phyloP scores from a whole-genome alignment of 371 early-diverging fungal genomes.

The Lichtheimia ramosa region DNA sequence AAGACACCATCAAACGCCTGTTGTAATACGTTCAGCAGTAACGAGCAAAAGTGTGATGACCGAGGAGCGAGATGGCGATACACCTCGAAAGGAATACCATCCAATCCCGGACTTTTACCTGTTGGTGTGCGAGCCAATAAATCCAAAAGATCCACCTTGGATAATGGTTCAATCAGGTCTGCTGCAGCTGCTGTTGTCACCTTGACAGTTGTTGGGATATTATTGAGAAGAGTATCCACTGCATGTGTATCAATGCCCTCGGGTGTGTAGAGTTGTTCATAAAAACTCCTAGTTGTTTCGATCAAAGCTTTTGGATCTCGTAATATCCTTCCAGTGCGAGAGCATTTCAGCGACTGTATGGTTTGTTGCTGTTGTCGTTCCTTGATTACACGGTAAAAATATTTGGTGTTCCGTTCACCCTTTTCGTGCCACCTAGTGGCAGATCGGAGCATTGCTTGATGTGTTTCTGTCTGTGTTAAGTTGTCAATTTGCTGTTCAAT shows the following conservation, averaged over 20 bases:
- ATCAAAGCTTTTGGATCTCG: not conserved
- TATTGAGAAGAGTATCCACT: too few relatives aligned
- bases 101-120: slow-evolving; percentile 10
- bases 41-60: too few relatives aligned
- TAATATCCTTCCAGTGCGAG: not conserved
- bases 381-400: slow-evolving; percentile 23
- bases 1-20: not conserved
- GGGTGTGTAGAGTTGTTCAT: not conserved
- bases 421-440: slow-evolving; percentile 17
- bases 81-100: slow-evolving; percentile 11
- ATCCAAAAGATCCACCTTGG: not conserved
- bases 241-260: too few relatives aligned
- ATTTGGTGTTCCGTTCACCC: slow-evolving; percentile 25
- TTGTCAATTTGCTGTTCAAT: too few relatives aligned
- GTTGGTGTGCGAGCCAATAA: too few relatives aligned
- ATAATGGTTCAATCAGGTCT: too few relatives aligned
- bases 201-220: too few relatives aligned
- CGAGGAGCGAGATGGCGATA: not conserved
- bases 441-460: not conserved
- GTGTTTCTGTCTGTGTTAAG: not conserved
- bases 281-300: not conserved
- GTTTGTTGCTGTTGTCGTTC: slow-evolving; percentile 12
- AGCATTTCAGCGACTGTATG: slow-evolving; percentile 11
- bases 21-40: not conserved
- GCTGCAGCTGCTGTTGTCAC: too few relatives aligned